Percentiles rank a stretch among this genome's conserved stretches.
Evolutionary conservation across 345 rosid species (phyloP).

Genomic region (Pistacia vera): DNA sequence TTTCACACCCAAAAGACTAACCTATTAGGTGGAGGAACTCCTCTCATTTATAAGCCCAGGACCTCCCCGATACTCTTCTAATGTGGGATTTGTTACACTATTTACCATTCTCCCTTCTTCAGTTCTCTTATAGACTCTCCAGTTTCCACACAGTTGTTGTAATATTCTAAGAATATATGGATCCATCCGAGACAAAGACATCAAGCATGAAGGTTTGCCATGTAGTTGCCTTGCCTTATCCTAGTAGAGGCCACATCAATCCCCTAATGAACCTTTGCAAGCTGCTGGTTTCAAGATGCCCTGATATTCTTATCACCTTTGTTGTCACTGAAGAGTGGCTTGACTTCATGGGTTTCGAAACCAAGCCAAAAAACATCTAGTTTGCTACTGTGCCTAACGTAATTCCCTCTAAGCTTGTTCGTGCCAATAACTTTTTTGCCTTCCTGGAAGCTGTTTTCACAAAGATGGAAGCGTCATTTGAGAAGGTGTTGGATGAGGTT

Average conservation of each 20-base stretch:
- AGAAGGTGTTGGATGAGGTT: conserved; percentile 36
- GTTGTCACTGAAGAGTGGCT: conserved; percentile 81
- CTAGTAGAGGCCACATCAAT: conserved; percentile 76
- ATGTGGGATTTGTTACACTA: too few relatives aligned
- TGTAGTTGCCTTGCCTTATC: conserved; percentile 57
- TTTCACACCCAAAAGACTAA: too few relatives aligned
- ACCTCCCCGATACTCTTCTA: too few relatives aligned
- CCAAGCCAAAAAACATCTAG: conserved; percentile 33
- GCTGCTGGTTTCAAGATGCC: conserved; percentile 34
- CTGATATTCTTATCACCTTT: conserved; percentile 48
- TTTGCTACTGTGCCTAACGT: conserved; percentile 52
- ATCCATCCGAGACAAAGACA: not conserved
- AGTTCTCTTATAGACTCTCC: too few relatives aligned
- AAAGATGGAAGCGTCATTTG: conserved; percentile 55
- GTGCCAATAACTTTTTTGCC: conserved; percentile 32
- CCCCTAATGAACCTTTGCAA: conserved; percentile 73
- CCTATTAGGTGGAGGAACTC: too few relatives aligned
- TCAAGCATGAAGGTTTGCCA: not conserved
- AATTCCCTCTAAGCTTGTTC: conserved; percentile 48
- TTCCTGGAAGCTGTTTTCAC: conserved; percentile 43
- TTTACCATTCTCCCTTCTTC: too few relatives aligned
- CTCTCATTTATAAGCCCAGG: too few relatives aligned
- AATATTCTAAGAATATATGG: not conserved
- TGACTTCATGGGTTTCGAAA: conserved; percentile 41
- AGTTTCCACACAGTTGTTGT: too few relatives aligned